These are phyloP conservation scores for Xerocomellus chrysenteron DNA, from an alignment of 768 basidiomycete species.

Conservation along the genomic window DNA sequence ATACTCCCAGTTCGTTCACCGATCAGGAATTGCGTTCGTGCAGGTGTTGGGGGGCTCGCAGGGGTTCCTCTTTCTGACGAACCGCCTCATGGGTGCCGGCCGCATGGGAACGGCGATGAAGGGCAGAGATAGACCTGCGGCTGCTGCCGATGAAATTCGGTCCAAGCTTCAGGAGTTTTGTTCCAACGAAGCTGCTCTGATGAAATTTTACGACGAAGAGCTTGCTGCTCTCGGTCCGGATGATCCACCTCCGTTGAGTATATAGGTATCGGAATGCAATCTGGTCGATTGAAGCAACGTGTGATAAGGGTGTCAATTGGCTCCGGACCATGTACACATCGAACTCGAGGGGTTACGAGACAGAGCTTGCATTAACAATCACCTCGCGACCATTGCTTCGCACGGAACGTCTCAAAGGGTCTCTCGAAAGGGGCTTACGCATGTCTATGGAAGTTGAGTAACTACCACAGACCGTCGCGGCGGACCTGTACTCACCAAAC, in stretches of 20 bases:
- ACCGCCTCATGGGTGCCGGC: constrained; percentile 76
- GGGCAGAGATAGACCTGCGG: constrained; percentile 55
- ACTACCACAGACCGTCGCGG: neutral
- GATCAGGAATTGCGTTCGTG: constrained; percentile 85
- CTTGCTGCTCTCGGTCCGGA: constrained; percentile 49
- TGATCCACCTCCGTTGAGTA: constrained; percentile 44
- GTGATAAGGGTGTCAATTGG: constrained; percentile 5
- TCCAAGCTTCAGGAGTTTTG: constrained; percentile 64
- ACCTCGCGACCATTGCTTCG: constrained; percentile 72
- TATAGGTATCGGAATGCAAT: constrained; percentile 28
- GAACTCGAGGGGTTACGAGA: constrained; percentile 29
- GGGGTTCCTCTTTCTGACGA: constrained; percentile 89
- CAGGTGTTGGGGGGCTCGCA: constrained; percentile 78
- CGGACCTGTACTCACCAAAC: constrained; percentile 62
- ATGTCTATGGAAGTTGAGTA: constrained; percentile 42
- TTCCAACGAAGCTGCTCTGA: constrained; percentile 50
- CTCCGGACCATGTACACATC: constrained; percentile 6
- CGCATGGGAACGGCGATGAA: constrained; percentile 56
- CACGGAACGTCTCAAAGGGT: constrained; percentile 60
- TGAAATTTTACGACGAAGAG: constrained; percentile 73
- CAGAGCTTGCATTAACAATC: constrained; percentile 48
- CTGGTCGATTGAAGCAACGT: constrained; percentile 5
- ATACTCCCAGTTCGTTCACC: constrained; percentile 91
- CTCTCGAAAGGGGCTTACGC: constrained; percentile 72
- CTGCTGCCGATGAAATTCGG: constrained; percentile 62